These are phyloP conservation scores for Suhomyces sp. DNA, from an alignment of 805 yeast species.

Conservation along the genomic window DNA sequence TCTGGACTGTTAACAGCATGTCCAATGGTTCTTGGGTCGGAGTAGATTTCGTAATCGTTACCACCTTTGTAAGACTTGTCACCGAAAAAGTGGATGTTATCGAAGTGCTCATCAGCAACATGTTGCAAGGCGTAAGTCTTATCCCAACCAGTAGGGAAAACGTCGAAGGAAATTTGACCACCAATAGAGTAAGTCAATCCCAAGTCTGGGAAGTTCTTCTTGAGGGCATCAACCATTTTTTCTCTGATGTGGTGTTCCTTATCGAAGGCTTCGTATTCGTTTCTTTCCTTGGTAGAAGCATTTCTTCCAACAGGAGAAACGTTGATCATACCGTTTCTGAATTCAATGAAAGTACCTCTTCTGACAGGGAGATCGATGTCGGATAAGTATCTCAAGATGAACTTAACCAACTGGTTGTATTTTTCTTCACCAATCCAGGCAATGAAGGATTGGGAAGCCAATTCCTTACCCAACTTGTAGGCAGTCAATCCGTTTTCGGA, in stretches of 20 bases:
- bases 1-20: constrained; percentile 88
- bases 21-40: constrained; percentile 90
- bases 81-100: constrained; percentile 94
- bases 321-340: constrained; percentile 99
- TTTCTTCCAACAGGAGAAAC: constrained; percentile 98
- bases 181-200: constrained; percentile 96
- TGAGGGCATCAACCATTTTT: constrained; percentile 80
- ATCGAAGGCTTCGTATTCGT: constrained; percentile 86
- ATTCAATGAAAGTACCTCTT: constrained; percentile 98
- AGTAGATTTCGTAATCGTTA: constrained; percentile 96
- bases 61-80: constrained; percentile 98
- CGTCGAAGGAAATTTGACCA: constrained; percentile 98
- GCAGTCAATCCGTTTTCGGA: constrained; percentile 98
- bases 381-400: constrained; percentile 80
- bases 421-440: constrained; percentile 93
- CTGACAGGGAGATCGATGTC: constrained; percentile 90
- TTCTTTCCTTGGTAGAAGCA: constrained; percentile 91
- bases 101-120: constrained; percentile 80
- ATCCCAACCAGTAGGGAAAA: constrained; percentile 99
- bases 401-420: constrained; percentile 85
- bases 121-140: constrained; percentile 97
- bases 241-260: constrained; percentile 77
- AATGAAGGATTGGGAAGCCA: constrained; percentile 93
- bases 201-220: constrained; percentile 76
- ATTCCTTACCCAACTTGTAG: constrained; percentile 82